These are phyloP conservation scores for Saccharata proteae DNA, from an alignment of 2,329 filamentous ascomycete species.

Conservation along the genomic window DNA sequence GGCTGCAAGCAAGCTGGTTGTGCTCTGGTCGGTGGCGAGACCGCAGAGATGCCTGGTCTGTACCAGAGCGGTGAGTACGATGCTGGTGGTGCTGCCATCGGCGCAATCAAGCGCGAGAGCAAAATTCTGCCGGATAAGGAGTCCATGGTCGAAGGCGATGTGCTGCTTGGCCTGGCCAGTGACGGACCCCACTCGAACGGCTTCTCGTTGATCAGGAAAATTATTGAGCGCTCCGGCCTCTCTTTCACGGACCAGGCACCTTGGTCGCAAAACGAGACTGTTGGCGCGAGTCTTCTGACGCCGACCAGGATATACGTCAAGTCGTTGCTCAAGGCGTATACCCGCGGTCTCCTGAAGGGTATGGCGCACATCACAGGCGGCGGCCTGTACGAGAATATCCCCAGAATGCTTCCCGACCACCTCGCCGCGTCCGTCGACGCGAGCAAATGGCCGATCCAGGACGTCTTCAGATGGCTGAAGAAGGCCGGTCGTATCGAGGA, in stretches of 20 bases:
- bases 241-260: slow-evolving; percentile 61
- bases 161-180: slow-evolving; percentile 75
- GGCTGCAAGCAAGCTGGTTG: slow-evolving; percentile 79
- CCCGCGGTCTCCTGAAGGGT: slow-evolving; percentile 63
- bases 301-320: slow-evolving; percentile 93
- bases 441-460: slow-evolving; percentile 59
- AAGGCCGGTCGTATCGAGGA: slow-evolving; percentile 55
- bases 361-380: slow-evolving; percentile 96
- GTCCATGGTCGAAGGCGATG: slow-evolving; percentile 69
- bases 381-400: slow-evolving; percentile 85
- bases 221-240: slow-evolving; percentile 62
- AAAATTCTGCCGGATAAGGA: slow-evolving; percentile 63
- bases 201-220: slow-evolving; percentile 89
- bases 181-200: slow-evolving; percentile 92
- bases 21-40: slow-evolving; percentile 92
- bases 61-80: slow-evolving; percentile 86
- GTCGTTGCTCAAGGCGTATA: slow-evolving; percentile 54
- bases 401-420: slow-evolving; percentile 72
- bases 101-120: slow-evolving; percentile 56
- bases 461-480: slow-evolving; percentile 83
- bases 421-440: slow-evolving; percentile 76
- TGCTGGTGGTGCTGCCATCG: slow-evolving; percentile 79
- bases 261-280: slow-evolving; percentile 51
- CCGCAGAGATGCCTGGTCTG: slow-evolving; percentile 95
- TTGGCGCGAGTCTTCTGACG: slow-evolving; percentile 70